A percentile compares a stretch with the other conserved stretches of the same genome.
These are phyloP conservation scores for Coelastrella sp. DNA, from an alignment of 139 green algal species.

Conservation along the genomic window DNA sequence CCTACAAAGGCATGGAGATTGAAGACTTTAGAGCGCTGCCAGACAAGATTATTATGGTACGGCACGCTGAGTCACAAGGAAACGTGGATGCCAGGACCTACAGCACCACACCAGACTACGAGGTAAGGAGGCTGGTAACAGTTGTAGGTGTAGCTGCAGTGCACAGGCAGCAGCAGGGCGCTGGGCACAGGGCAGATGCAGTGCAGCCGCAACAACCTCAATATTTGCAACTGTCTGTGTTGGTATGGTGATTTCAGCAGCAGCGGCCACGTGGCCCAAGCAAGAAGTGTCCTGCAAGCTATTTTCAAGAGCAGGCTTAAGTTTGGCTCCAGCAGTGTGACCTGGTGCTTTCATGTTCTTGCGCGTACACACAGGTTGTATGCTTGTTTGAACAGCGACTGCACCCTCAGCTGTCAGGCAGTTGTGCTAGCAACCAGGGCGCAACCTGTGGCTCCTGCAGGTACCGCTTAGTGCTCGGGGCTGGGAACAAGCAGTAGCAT, in stretches of 20 bases:
- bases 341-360: too few species aligned
- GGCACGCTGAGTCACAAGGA: constrained; percentile 51
- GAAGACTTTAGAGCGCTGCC: constrained; percentile 48
- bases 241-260: too few species aligned
- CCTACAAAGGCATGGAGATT: constrained; percentile 38
- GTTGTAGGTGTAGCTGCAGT: too few species aligned
- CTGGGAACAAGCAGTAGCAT: constrained; percentile 43
- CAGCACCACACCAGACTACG: constrained; percentile 42
- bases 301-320: too few species aligned
- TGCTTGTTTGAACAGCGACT: too few species aligned
- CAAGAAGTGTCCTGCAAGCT: too few species aligned
- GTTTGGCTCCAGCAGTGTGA: too few species aligned
- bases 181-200: neutral
- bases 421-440: too few species aligned
- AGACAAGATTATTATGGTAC: constrained; percentile 55
- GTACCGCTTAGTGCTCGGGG: constrained; percentile 40
- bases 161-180: neutral
- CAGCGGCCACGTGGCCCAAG: too few species aligned
- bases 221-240: too few species aligned
- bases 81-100: constrained; percentile 42
- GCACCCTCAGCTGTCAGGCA: too few species aligned
- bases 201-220: neutral
- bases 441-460: neutral
- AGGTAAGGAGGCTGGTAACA: neutral
- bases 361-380: too few species aligned